phyloP scores from a whole-genome alignment of 2,329 filamentous ascomycete species.

The Metarhizium sp. region DNA sequence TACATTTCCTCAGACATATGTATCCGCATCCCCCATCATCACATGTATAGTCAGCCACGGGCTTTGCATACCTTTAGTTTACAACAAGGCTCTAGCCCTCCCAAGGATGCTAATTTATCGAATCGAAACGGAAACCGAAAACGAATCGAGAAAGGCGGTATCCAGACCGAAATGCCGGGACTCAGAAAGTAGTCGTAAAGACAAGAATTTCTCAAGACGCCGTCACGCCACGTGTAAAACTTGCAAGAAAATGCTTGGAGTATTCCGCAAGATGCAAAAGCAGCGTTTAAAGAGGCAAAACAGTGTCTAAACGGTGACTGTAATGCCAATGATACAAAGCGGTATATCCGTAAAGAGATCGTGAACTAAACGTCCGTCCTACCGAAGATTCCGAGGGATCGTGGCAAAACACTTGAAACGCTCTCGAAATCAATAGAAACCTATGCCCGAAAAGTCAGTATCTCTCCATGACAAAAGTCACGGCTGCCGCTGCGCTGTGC shows the following conservation, averaged over 20 bases:
- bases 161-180: slow-evolving; percentile 26
- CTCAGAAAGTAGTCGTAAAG: slow-evolving; percentile 28
- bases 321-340: slow-evolving; percentile 17
- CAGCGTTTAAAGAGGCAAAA: slow-evolving; percentile 6
- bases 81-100: slow-evolving; percentile 11
- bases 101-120: slow-evolving; percentile 17
- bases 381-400: slow-evolving; percentile 30
- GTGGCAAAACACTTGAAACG: slow-evolving; percentile 28
- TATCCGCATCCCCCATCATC: background rate
- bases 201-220: slow-evolving; percentile 28
- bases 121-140: slow-evolving; percentile 20
- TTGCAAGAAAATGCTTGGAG: slow-evolving; percentile 23
- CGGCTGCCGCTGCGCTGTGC: background rate
- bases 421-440: slow-evolving; percentile 33
- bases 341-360: slow-evolving; percentile 14
- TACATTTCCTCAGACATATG: background rate
- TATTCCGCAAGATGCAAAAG: slow-evolving; percentile 10
- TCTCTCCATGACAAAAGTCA: background rate
- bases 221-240: slow-evolving; percentile 27
- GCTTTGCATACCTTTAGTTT: slow-evolving; percentile 12
- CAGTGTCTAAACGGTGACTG: slow-evolving; percentile 10
- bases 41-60: background rate
- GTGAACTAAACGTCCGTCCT: slow-evolving; percentile 23
- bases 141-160: slow-evolving; percentile 25
- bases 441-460: slow-evolving; percentile 17